Evolutionary conservation across 495 filamentous ascomycete species (phyloP), one percentile per base, ranked within the genome.

Genomic region (Penicillium manginii): DNA sequence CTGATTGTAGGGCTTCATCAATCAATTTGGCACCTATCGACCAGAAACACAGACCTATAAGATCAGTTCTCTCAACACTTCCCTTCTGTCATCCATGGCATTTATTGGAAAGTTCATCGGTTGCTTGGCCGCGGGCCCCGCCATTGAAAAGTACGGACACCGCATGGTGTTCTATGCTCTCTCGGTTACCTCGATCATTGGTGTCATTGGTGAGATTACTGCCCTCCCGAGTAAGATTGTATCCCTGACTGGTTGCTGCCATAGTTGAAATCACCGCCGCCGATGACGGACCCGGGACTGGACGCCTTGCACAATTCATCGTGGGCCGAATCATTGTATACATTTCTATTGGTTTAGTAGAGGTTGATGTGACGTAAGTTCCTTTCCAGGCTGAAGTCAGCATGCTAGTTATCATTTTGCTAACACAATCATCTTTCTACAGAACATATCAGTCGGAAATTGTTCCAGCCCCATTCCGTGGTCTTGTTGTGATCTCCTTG

Each of bases 61-160:
- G 4, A 23, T 23, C 23, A 23, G 23, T 23, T 23, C 23, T 23
- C 23, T 23, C 23, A 23, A 23, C 23, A 23, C 23, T 2, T 23
- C 23, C 23, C 23, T 23, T 23, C 4, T 23, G 23, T 23, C 0
- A 81, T 72, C 11, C 74, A 80, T 60, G 3, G 37, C 58, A 15
- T 60, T 55, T 29, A 50, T 60, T 18, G 58, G 58, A 14, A 60
- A 60, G 31, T 55, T 50, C n/a, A 14, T 55, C 2, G 58, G 58
- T 3, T 50, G 43, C 22, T 18, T 55, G 6, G 17, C 29, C 2
- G 52, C 45, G n/a, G 45, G 52, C 15, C 52, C 52, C 26, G 46
- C 21, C 2, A 60, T 60, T 15, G 58, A 60, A 31, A 50, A 31
- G n/a, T 60, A 33, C 33, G 52, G 52, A 22, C 57, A 56, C n/a